Evolutionary conservation across 1,284 basidiomycete species (phyloP).

Genomic region (Moniliella sp.): DNA sequence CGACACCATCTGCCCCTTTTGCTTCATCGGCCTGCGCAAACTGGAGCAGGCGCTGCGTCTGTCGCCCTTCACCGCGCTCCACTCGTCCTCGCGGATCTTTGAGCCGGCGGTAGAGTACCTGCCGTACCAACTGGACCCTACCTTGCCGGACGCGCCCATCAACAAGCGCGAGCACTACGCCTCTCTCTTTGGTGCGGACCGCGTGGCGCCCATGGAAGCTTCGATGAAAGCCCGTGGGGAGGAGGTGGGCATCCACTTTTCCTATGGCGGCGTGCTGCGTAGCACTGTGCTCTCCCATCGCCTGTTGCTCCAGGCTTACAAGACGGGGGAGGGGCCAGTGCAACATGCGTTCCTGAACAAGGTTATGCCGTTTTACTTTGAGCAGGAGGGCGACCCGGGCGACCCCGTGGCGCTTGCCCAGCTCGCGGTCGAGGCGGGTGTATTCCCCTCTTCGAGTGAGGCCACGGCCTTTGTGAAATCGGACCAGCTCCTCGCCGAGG

Average conservation of each 20-base stretch:
- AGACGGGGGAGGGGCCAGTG: neutral
- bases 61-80: neutral
- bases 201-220: neutral
- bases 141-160: constrained; percentile 1
- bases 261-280: constrained; percentile 2
- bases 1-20: constrained; percentile 3
- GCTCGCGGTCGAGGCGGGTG: neutral
- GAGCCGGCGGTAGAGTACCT: constrained; percentile 1
- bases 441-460: neutral
- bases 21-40: constrained; percentile 3
- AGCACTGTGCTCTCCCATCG: constrained; percentile 2
- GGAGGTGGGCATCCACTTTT: constrained; percentile 4
- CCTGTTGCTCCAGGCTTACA: constrained; percentile 1
- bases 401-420: neutral
- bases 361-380: constrained; percentile 3
- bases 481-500: neutral
- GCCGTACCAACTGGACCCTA: constrained; percentile 3
- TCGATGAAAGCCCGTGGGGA: constrained; percentile 1
- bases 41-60: constrained; percentile 1
- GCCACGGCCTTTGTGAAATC: constrained; percentile 1
- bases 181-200: constrained; percentile 1
- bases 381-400: constrained; percentile 1
- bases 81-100: neutral
- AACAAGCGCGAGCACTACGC: constrained; percentile 2
- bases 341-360: constrained; percentile 2